These are phyloP conservation scores for Leptographium radiaticola DNA, from an alignment of 2,329 filamentous ascomycete species.

Conservation along the genomic window DNA sequence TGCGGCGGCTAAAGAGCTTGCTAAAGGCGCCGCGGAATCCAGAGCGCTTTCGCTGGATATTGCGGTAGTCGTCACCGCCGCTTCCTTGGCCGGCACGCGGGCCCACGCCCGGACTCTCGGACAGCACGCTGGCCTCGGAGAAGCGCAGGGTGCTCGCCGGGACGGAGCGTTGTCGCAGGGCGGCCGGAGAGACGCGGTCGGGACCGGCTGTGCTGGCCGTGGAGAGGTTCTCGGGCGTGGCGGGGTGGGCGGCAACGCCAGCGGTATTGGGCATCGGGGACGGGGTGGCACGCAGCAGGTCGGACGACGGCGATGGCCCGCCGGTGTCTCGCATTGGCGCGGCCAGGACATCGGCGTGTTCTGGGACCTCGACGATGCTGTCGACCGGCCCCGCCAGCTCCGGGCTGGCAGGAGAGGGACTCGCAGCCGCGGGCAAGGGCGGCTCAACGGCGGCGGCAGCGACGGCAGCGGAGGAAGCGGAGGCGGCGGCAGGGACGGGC, in stretches of 20 bases:
- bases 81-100: not conserved
- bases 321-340: too few species aligned
- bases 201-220: not conserved
- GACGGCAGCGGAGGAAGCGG: not conserved
- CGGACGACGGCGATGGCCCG: too few species aligned
- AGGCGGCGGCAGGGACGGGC: not conserved
- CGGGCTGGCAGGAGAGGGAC: too few species aligned
- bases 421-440: too few species aligned
- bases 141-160: constrained; percentile 30
- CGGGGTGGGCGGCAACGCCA: not conserved
- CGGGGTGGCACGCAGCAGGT: too few species aligned
- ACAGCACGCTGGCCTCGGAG: constrained; percentile 32
- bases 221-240: not conserved
- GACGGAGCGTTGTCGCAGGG: constrained; percentile 18
- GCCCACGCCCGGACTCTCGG: constrained; percentile 15
- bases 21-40: constrained; percentile 41
- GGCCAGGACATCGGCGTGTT: too few species aligned
- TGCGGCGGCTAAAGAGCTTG: constrained; percentile 45
- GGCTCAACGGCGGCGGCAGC: not conserved
- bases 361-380: too few species aligned
- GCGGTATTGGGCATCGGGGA: too few species aligned
- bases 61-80: not conserved
- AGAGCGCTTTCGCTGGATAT: constrained; percentile 42
- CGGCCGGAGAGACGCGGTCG: constrained; percentile 5
- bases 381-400: too few species aligned